Base-by-base conservation (phyloP, 805 yeast genomes). In the Zygotorulaspora sp. region DNA sequence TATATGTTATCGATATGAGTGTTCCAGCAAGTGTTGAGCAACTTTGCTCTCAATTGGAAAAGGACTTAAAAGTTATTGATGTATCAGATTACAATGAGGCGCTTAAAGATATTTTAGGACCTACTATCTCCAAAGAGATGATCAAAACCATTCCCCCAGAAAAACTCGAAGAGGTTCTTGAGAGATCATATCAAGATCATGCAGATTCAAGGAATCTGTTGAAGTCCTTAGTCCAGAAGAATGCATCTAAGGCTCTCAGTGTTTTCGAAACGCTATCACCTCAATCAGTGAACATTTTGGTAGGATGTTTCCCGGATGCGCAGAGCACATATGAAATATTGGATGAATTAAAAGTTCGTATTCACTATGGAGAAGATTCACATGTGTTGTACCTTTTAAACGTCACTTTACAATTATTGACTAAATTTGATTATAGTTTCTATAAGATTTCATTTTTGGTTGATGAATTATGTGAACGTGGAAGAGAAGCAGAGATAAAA, bases 131-230 rank as follows among this genome's bases (percentile, higher is more conserved):
- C 17, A 35, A 12, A 18, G 35, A 16, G n/a, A 23, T 21, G n/a
- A 12, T 24, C 16, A 8, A 25, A n/a, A 25, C 23, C 6, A 23
- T 36, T n/a, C 28, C 36, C 2, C 12, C 42, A 10, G 49, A 44
- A 6, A 29, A 49, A 10, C 35, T 47, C 3, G 61, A 53, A 34
- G 43, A 44, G 18, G 40, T 55, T 4, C 14, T 58, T 5, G 43
- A 42, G 3, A 44, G 62, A 28, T 44, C 61, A 3, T 57, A 49
- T 23, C 58, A 55, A 20, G 61, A 55, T 24, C 61, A 58, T 38
- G 36, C 40, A 9, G 54, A 44, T 12, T 48, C 61, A 2, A 44
- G 53, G 18, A 33, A 37, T 2, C 32, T 49, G 40, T 30, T 58
- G 23, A 31, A 38, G 5, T 26, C 28, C 6, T 28, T 41, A 10